These are phyloP conservation scores for Furcasterigmium sp. DNA, from an alignment of 2,329 filamentous ascomycete species.

Conservation along the genomic window DNA sequence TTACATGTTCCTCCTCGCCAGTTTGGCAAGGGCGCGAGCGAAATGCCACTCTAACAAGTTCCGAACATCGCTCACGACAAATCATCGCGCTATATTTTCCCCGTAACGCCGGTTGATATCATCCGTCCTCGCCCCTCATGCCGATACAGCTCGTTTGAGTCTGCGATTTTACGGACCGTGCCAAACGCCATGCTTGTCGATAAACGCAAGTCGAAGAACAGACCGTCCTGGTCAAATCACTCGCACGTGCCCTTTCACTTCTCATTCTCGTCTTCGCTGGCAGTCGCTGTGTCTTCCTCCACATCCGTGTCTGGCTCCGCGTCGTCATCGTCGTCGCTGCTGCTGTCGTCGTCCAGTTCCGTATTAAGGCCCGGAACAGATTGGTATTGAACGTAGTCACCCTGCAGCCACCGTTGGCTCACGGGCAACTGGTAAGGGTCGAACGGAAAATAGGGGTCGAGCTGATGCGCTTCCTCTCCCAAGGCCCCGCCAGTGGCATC, in stretches of 20 bases:
- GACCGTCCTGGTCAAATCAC: too few relatives aligned
- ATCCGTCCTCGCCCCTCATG: too few relatives aligned
- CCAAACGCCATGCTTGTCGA: too few relatives aligned
- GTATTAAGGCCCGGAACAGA: conserved; percentile 65
- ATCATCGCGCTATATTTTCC: too few relatives aligned
- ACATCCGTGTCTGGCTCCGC: conserved; percentile 36
- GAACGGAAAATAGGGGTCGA: conserved; percentile 95
- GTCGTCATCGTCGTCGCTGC: conserved; percentile 44
- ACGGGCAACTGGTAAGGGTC: conserved; percentile 89
- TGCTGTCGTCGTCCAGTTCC: conserved; percentile 49
- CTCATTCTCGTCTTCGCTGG: conserved; percentile 37
- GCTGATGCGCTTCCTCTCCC: conserved; percentile 74
- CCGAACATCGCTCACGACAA: too few relatives aligned
- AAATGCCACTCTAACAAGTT: too few relatives aligned
- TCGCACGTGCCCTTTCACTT: conserved; percentile 22
- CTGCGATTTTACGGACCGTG: too few relatives aligned
- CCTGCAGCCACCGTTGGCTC: conserved; percentile 83
- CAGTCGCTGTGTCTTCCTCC: conserved; percentile 47
- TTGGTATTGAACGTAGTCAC: conserved; percentile 78
- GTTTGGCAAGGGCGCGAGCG: too few relatives aligned
- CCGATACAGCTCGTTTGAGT: too few relatives aligned
- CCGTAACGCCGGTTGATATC: too few relatives aligned
- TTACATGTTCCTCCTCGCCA: too few relatives aligned
- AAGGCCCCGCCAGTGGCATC: conserved; percentile 48
- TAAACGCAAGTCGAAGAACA: too few relatives aligned